These are phyloP conservation scores for Mycocentrospora acerina DNA, from an alignment of 2,329 filamentous ascomycete genomes.

Conservation along the genomic window DNA sequence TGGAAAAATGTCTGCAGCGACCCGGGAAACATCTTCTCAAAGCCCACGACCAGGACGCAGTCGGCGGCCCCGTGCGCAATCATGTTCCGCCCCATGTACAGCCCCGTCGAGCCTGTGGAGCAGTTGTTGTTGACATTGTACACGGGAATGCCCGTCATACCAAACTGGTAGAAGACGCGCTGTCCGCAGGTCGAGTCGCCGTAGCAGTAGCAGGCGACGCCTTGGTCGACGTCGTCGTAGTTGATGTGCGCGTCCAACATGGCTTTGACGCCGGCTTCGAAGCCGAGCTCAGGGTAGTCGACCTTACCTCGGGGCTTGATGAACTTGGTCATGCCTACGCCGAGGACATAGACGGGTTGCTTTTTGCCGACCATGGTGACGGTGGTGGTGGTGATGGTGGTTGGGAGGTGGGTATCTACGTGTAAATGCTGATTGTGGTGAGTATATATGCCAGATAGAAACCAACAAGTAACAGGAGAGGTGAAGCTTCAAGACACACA, in stretches of 20 bases:
- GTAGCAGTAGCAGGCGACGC: slow-evolving; percentile 97
- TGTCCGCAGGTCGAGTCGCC: slow-evolving; percentile 94
- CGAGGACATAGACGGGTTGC: slow-evolving; percentile 78
- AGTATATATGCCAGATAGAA: too few relatives aligned
- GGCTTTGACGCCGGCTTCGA: slow-evolving; percentile 87
- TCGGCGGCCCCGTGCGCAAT: slow-evolving; percentile 79
- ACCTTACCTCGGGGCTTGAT: slow-evolving; percentile 94
- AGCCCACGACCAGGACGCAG: slow-evolving; percentile 88
- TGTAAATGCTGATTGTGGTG: too few relatives aligned
- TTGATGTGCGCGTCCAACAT: slow-evolving; percentile 82
- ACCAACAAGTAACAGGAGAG: too few relatives aligned
- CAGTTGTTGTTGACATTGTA: slow-evolving; percentile 99
- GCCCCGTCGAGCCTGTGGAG: slow-evolving; percentile 88
- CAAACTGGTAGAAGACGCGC: slow-evolving; percentile 98
- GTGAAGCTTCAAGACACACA: too few relatives aligned
- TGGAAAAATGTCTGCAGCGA: slow-evolving; percentile 81
- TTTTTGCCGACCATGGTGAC: slow-evolving; percentile 54
- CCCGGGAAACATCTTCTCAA: slow-evolving; percentile 98
- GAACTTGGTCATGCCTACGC: slow-evolving; percentile 99
- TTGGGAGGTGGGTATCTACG: neutral
- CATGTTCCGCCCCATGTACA: slow-evolving; percentile 79
- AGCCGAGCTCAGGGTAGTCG: slow-evolving; percentile 92
- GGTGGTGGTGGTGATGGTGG: slow-evolving; percentile 4
- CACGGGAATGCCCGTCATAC: slow-evolving; percentile 93
- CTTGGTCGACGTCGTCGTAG: slow-evolving; percentile 95